Evolutionary conservation across 306 rosid genomes (phyloP), one percentile per base, ranked within the genome.

Genomic region (Corylus heterophylla): DNA sequence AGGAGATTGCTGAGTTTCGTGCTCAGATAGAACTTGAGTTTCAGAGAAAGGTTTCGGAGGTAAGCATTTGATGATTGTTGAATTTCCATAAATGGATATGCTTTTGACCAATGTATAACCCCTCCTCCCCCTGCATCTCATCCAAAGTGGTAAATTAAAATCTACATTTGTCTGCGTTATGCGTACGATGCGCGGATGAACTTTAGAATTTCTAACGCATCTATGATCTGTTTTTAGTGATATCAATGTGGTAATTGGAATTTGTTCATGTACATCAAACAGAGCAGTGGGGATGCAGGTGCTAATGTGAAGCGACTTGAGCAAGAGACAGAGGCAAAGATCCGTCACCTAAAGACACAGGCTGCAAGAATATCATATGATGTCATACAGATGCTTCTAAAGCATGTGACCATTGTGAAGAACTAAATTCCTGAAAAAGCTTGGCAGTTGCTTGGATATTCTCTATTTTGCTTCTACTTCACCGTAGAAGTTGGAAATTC

Each of bases 221-320:
- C 45, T 42, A 42, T 42, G 45, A 42, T 42, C 45, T 42, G 45
- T 42, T 5, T 42, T 42, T 42, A 42, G 45, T 42, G 45, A 42
- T 42, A 42, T 42, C 45, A 11, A 27, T 71, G 67, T 59, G 39
- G 7, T 64, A 64, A 64, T 14, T 64, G 63, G 54, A 76, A 1
- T 49, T 18, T 14, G 4, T 11, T 29, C 39, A 27, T 59, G 75
- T 68, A n/a, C 29, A n/a, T 67, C 63, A 49, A 79, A 54, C 90
- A 94, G 97, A 90, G 90, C 85, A 90, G 92, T 71, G 98, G 98
- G 76, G 98, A 93, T 79, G 91, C 98, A 48, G 98, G 96, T 74
- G 98, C 98, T 25, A 95, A 91, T 76, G 98, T 89, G 37, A 91
- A 92, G 90, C 93, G 94, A 63, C 97, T 95, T 71, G 99, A 93